A percentile compares a stretch with the other conserved stretches of the same genome.
Evolutionary conservation across 257 asterid species (phyloP).

Genomic region (Ilex aquifolium): DNA sequence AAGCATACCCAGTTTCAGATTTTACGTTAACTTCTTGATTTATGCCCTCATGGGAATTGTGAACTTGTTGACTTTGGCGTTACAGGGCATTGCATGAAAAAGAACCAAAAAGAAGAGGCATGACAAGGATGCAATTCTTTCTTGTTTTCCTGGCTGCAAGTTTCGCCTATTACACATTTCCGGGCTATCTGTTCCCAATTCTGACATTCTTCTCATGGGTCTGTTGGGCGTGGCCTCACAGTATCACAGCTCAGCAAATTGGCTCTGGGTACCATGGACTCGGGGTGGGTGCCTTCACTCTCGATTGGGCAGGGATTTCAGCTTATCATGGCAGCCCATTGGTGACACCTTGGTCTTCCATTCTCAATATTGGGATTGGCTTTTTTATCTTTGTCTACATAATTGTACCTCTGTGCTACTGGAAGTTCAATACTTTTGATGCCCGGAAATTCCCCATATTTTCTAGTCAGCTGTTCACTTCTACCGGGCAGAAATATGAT

Average conservation of each 20-base stretch:
- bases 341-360: conserved; percentile 80
- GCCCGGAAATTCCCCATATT: conserved; percentile 92
- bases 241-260: conserved; percentile 93
- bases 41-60: background rate
- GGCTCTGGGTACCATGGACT: conserved; percentile 96
- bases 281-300: conserved; percentile 96
- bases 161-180: conserved; percentile 72
- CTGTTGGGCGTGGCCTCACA: conserved; percentile 90
- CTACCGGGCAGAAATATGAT: conserved; percentile 64
- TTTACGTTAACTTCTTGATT: too few relatives aligned
- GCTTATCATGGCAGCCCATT: conserved; percentile 99
- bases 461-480: conserved; percentile 72
- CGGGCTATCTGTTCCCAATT: conserved; percentile 84
- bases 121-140: conserved; percentile 86
- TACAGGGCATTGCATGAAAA: conserved; percentile 96
- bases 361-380: conserved; percentile 74
- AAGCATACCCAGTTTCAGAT: background rate
- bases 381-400: conserved; percentile 88
- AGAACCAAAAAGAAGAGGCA: conserved; percentile 54
- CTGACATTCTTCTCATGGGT: conserved; percentile 98
- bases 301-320: conserved; percentile 98
- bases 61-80: background rate
- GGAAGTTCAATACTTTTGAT: conserved; percentile 90
- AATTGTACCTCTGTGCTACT: conserved; percentile 83
- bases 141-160: conserved; percentile 67